phyloP scores from a whole-genome alignment of 2,329 filamentous ascomycete genomes.

The Myriosclerotinia scirpicola region DNA sequence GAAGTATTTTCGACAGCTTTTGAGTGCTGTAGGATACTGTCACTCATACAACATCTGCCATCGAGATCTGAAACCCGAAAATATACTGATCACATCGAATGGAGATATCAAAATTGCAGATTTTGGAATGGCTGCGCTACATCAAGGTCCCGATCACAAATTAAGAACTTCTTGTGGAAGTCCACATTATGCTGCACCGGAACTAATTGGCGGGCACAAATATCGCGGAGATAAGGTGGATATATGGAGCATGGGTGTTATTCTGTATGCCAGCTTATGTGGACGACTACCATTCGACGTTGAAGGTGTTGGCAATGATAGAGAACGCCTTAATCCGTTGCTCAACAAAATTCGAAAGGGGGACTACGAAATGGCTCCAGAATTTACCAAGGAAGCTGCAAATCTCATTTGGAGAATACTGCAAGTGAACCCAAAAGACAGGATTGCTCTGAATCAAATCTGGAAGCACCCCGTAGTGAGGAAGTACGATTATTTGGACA shows the following conservation, averaged over 20 bases:
- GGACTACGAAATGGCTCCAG: constrained; percentile 59
- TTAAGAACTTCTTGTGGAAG: constrained; percentile 92
- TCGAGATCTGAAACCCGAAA: constrained; percentile 94
- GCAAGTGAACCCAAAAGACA: constrained; percentile 71
- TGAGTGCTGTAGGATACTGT: constrained; percentile 88
- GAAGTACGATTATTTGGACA: constrained; percentile 77
- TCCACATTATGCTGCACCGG: constrained; percentile 93
- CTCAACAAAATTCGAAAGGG: constrained; percentile 61
- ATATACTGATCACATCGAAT: constrained; percentile 79
- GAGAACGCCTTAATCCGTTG: constrained; percentile 54
- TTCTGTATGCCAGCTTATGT: constrained; percentile 83
- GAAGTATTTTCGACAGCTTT: constrained; percentile 87
- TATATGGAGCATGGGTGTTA: constrained; percentile 91
- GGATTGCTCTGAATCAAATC: constrained; percentile 77
- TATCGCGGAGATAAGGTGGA: constrained; percentile 88
- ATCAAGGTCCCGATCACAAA: constrained; percentile 74
- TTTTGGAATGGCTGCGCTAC: constrained; percentile 94
- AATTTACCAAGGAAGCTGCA: constrained; percentile 66
- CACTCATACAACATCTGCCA: constrained; percentile 95
- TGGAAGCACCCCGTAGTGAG: constrained; percentile 85
- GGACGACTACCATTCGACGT: constrained; percentile 79
- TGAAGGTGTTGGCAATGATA: constrained; percentile 32
- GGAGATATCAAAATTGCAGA: constrained; percentile 90
- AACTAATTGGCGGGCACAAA: constrained; percentile 73
- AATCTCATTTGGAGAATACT: constrained; percentile 81